Percentiles rank a stretch among this genome's conserved stretches.
Evolutionary conservation across 2,329 filamentous ascomycete genomes (phyloP).

Genomic region (Aspergillus clavatus): DNA sequence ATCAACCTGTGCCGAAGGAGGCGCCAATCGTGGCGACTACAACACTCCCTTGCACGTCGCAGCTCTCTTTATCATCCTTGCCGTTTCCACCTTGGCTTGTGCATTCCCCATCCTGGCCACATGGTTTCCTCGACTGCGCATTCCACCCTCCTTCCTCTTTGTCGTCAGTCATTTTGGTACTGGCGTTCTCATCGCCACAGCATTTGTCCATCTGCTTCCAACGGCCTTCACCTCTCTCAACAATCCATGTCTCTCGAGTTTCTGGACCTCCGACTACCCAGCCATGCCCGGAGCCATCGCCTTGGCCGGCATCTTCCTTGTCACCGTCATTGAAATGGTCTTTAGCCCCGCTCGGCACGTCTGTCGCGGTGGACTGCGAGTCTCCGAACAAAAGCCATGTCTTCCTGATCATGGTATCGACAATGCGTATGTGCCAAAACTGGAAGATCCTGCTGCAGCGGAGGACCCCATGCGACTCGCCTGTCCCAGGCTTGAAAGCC

Average conservation of each 20-base stretch:
- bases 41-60: slow-evolving; percentile 61
- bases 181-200: slow-evolving; percentile 78
- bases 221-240: slow-evolving; percentile 52
- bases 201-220: slow-evolving; percentile 72
- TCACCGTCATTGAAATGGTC: slow-evolving; percentile 53
- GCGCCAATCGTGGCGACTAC: slow-evolving; percentile 41
- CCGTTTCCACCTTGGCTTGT: slow-evolving; percentile 53
- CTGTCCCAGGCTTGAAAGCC: slow-evolving; percentile 5
- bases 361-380: slow-evolving; percentile 17
- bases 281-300: slow-evolving; percentile 48
- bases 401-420: no score
- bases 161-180: slow-evolving; percentile 70
- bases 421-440: no score
- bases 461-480: background rate
- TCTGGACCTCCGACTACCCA: slow-evolving; percentile 45
- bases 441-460: no score
- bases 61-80: slow-evolving; percentile 59
- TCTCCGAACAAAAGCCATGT: background rate
- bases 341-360: slow-evolving; percentile 40
- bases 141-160: slow-evolving; percentile 44
- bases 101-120: slow-evolving; percentile 63
- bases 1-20: slow-evolving; percentile 25
- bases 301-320: slow-evolving; percentile 41
- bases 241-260: slow-evolving; percentile 50
- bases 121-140: slow-evolving; percentile 53